A percentile compares a stretch with the other conserved stretches of the same genome.
phyloP scores from a whole-genome alignment of 495 filamentous ascomycete genomes.

The Daldinia vernicosa region DNA sequence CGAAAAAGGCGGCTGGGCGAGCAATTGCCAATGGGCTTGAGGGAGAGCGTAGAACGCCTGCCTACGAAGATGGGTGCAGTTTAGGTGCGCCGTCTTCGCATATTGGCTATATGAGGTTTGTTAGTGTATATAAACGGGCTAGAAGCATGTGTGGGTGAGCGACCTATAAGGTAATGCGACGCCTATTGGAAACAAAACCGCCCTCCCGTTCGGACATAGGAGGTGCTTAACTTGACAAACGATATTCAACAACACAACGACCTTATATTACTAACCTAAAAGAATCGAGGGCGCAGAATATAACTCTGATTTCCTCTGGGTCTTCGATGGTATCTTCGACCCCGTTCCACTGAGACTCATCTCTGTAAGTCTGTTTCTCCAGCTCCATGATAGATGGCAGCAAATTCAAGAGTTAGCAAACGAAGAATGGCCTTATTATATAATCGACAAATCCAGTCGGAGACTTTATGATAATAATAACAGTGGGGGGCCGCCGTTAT shows the following conservation, averaged over 20 bases:
- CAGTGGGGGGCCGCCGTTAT: background rate
- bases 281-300: conserved; percentile 82
- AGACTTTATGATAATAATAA: background rate
- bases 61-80: conserved; percentile 86
- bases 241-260: conserved; percentile 21
- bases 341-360: conserved; percentile 62
- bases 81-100: conserved; percentile 80
- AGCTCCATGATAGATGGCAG: conserved; percentile 31
- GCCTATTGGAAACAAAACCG: conserved; percentile 36
- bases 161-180: conserved; percentile 20
- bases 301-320: conserved; percentile 75
- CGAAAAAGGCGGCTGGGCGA: conserved; percentile 82
- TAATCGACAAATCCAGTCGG: background rate
- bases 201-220: conserved; percentile 22
- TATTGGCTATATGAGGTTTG: conserved; percentile 70
- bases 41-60: conserved; percentile 94
- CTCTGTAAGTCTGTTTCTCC: conserved; percentile 17
- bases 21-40: conserved; percentile 78
- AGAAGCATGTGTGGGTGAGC: conserved; percentile 12
- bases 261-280: conserved; percentile 73
- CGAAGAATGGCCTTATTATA: conserved; percentile 4
- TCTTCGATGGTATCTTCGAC: conserved; percentile 72
- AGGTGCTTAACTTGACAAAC: conserved; percentile 18
- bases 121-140: conserved; percentile 20
- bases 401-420: conserved; percentile 1